Conservation (phyloP, 768 basidiomycete genomes). For the Hirschioporus abietinus region DNA sequence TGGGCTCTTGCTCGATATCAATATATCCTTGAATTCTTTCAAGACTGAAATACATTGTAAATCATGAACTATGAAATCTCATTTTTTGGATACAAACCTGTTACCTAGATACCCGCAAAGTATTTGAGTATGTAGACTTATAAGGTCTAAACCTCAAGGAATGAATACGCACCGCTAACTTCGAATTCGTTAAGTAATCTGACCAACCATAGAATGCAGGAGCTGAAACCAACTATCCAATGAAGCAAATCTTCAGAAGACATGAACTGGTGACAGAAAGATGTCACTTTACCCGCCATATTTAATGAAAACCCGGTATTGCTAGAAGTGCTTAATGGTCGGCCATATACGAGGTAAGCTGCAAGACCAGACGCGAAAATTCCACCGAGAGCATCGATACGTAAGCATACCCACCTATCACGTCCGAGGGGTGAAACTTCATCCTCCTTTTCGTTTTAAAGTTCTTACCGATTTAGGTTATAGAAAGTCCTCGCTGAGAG, state of each 20-base stretch:
- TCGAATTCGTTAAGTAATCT: conserved; percentile 39
- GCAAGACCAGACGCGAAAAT: conserved; percentile 43
- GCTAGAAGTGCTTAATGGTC: conserved; percentile 33
- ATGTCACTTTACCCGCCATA: conserved; percentile 35
- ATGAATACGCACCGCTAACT: conserved; percentile 28
- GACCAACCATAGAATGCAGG: conserved; percentile 27
- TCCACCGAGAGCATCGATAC: conserved; percentile 53
- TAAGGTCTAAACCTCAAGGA: background rate
- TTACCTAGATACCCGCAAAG: conserved; percentile 9
- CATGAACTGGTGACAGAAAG: conserved; percentile 18
- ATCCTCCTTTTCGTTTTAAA: background rate
- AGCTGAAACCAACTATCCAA: conserved; percentile 18
- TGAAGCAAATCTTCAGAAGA: conserved; percentile 19
- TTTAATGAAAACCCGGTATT: conserved; percentile 49
- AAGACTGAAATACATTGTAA: conserved; percentile 14
- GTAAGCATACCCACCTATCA: conserved; percentile 34
- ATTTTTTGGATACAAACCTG: conserved; percentile 7
- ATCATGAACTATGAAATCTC: background rate
- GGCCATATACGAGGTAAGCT: conserved; percentile 22
- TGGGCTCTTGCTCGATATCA: conserved; percentile 42
- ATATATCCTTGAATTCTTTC: conserved; percentile 43
- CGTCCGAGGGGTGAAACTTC: background rate
- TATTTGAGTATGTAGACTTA: background rate
- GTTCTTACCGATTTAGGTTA: conserved; percentile 36
- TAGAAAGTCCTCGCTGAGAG: conserved; percentile 43